Conservation (phyloP, 164 flowering plant species). For the Chloranthus sessilifolius region DNA sequence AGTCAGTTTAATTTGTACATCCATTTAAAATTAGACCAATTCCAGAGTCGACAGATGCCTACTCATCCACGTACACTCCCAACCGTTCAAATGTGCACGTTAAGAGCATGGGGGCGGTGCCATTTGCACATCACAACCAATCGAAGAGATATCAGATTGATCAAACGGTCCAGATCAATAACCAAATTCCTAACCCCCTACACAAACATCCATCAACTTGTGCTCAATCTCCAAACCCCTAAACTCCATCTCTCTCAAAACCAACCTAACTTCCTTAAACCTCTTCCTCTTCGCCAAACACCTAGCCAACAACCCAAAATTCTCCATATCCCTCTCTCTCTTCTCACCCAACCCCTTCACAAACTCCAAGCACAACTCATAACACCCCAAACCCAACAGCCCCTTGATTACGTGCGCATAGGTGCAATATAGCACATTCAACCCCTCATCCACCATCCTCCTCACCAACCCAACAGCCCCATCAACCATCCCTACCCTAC, state of each 20-base stretch:
- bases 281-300: constrained; percentile 28
- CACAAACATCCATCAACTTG: constrained; percentile 7
- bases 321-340: constrained; percentile 13
- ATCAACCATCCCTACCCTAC: constrained; percentile 49
- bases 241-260: constrained; percentile 43
- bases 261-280: constrained; percentile 36
- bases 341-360: constrained; percentile 35
- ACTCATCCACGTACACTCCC: not conserved
- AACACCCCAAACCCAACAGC: constrained; percentile 30
- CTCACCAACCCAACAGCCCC: constrained; percentile 45
- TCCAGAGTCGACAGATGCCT: not conserved
- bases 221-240: constrained; percentile 35
- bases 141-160: too few species aligned
- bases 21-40: too few species aligned
- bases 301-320: constrained; percentile 36
- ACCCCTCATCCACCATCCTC: constrained; percentile 51
- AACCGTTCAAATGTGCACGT: too few species aligned
- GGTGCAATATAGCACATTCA: constrained; percentile 31
- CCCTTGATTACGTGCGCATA: constrained; percentile 41
- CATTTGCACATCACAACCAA: too few species aligned
- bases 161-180: too few species aligned
- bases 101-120: too few species aligned
- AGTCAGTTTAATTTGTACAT: too few species aligned
- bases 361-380: constrained; percentile 48
- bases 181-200: too few species aligned